A percentile compares a stretch with the other conserved stretches of the same genome.
Evolutionary conservation across 805 yeast genomes (phyloP).

Genomic region (Scheffersomyces amazonensis): DNA sequence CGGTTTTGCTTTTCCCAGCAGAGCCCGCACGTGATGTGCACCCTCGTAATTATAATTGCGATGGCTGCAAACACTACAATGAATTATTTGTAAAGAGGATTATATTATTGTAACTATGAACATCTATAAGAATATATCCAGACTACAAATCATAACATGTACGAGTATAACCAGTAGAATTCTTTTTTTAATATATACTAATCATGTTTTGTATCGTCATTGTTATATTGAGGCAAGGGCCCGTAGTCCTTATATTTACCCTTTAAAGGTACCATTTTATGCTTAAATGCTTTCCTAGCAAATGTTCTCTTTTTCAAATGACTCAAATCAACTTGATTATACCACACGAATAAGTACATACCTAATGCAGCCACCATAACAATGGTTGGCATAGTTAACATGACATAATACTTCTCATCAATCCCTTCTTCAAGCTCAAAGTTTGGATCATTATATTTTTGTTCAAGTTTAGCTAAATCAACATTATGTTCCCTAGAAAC

Average conservation of each 20-base stretch:
- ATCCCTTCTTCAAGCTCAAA: slow-evolving; percentile 44
- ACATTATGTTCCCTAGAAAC: slow-evolving; percentile 47
- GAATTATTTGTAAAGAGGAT: too few species aligned
- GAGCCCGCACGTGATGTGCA: too few species aligned
- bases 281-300: slow-evolving; percentile 23
- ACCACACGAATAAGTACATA: slow-evolving; percentile 62
- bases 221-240: slow-evolving; percentile 32
- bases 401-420: slow-evolving; percentile 59
- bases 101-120: too few species aligned
- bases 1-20: too few species aligned
- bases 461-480: slow-evolving; percentile 40
- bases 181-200: too few species aligned
- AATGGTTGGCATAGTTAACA: slow-evolving; percentile 65
- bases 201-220: slow-evolving; percentile 17
- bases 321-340: slow-evolving; percentile 50
- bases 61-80: too few species aligned
- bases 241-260: slow-evolving; percentile 16
- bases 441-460: slow-evolving; percentile 19
- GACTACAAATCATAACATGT: too few species aligned
- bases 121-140: too few species aligned
- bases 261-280: slow-evolving; percentile 26
- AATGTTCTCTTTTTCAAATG: slow-evolving; percentile 31
- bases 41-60: too few species aligned
- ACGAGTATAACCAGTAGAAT: too few species aligned
- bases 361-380: slow-evolving; percentile 57